Evolutionary conservation across 2,329 filamentous ascomycete genomes (phyloP).

Genomic region (Apiospora arundinis): DNA sequence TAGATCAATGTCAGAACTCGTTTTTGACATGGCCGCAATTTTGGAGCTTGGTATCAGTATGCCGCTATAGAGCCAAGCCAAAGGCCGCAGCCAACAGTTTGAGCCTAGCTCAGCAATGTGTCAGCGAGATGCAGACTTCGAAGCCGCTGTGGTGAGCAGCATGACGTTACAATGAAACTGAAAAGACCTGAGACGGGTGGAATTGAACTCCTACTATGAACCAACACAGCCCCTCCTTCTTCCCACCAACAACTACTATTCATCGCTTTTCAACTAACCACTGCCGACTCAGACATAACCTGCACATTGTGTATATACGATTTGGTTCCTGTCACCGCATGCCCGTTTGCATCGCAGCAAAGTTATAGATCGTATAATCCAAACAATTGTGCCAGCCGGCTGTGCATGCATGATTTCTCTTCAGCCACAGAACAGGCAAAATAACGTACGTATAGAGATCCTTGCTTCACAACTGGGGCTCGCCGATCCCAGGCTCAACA

Average conservation of each 20-base stretch:
- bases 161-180: slow-evolving; percentile 27
- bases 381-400: slow-evolving; percentile 8
- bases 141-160: slow-evolving; percentile 28
- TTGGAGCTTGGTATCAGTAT: slow-evolving; percentile 24
- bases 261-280: background rate
- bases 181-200: slow-evolving; percentile 29
- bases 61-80: slow-evolving; percentile 23
- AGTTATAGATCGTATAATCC: slow-evolving; percentile 14
- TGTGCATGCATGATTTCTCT: slow-evolving; percentile 4
- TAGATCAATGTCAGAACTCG: slow-evolving; percentile 19
- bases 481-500: background rate
- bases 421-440: background rate
- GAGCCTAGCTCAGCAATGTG: background rate
- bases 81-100: slow-evolving; percentile 26
- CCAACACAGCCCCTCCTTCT: slow-evolving; percentile 19
- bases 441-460: slow-evolving; percentile 8
- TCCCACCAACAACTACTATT: slow-evolving; percentile 5
- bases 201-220: slow-evolving; percentile 1
- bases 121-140: slow-evolving; percentile 24
- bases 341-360: background rate
- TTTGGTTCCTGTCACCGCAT: background rate
- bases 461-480: background rate
- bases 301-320: background rate
- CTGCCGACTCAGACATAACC: background rate
- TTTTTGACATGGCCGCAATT: slow-evolving; percentile 13